Evolutionary conservation across 495 filamentous ascomycete genomes (phyloP).

Genomic region (Immersiella caudata): DNA sequence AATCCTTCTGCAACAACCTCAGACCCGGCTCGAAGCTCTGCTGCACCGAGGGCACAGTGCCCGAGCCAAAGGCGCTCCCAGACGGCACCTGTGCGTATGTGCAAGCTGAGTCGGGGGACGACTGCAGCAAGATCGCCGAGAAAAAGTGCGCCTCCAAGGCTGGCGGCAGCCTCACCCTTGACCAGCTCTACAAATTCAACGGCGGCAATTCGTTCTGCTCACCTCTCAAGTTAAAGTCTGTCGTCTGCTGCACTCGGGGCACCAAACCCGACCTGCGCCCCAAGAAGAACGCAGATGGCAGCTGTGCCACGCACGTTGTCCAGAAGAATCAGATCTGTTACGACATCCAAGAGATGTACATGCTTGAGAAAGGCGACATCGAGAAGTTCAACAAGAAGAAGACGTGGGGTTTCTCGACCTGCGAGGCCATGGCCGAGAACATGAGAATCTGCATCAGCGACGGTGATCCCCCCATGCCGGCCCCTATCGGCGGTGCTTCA

Average conservation of each 20-base stretch:
- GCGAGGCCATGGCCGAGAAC: neutral
- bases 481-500: neutral
- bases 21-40: neutral
- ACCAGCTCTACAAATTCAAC: conserved; percentile 4
- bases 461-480: conserved; percentile 1
- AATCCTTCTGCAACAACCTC: neutral
- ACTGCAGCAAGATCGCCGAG: neutral
- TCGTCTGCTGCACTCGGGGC: conserved; percentile 46
- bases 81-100: neutral
- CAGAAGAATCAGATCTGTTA: neutral
- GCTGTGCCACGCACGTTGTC: conserved; percentile 40
- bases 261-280: conserved; percentile 40
- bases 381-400: conserved; percentile 6
- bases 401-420: conserved; percentile 3
- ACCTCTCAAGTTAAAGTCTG: neutral
- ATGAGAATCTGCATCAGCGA: conserved; percentile 8
- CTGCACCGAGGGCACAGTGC: neutral
- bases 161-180: neutral
- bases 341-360: neutral
- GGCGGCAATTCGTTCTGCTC: neutral
- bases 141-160: neutral
- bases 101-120: neutral
- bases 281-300: conserved; percentile 43
- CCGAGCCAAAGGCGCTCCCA: neutral
- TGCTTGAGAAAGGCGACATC: neutral